Evolutionary conservation across 495 filamentous ascomycete species (phyloP).

Genomic region (Stereocaulon alpinum): DNA sequence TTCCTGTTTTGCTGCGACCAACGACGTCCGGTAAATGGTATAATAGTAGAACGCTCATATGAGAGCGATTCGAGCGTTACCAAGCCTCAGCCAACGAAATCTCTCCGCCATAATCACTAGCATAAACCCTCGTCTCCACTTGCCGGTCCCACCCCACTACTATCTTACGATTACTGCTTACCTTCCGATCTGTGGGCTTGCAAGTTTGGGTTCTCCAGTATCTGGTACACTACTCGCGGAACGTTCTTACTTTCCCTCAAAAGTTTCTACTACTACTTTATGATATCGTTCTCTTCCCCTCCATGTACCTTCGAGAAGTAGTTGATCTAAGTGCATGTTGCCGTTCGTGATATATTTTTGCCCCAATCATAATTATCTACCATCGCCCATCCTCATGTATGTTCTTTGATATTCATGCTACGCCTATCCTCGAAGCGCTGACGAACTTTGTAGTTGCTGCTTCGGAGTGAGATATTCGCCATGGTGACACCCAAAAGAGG

Average conservation of each 20-base stretch:
- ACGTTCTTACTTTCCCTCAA: not conserved
- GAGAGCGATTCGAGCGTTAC: conserved; percentile 11
- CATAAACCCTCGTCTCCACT: conserved; percentile 2
- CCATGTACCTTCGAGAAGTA: not conserved
- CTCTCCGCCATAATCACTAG: not conserved
- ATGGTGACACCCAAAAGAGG: conserved; percentile 57
- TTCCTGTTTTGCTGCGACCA: not conserved
- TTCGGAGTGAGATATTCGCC: conserved; percentile 7
- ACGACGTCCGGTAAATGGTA: not conserved
- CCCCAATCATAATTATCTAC: not conserved
- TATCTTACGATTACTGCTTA: not conserved
- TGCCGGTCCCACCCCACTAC: not conserved
- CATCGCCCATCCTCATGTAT: conserved; percentile 3
- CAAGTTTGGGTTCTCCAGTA: not conserved
- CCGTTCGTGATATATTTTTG: conserved; percentile 1
- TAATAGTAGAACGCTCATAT: conserved; percentile 7
- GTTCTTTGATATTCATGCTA: not conserved
- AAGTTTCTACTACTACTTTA: not conserved
- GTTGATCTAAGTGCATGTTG: not conserved
- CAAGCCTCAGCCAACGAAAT: conserved; percentile 5
- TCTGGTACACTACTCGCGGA: not conserved
- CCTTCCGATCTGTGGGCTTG: conserved; percentile 4
- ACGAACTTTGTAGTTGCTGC: not conserved
- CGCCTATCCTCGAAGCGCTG: not conserved
- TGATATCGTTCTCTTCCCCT: not conserved